Percentiles rank a stretch among this genome's conserved stretches.
Conservation (phyloP, 1,139 yeast genomes). For the Yamadazyma sp. region DNA sequence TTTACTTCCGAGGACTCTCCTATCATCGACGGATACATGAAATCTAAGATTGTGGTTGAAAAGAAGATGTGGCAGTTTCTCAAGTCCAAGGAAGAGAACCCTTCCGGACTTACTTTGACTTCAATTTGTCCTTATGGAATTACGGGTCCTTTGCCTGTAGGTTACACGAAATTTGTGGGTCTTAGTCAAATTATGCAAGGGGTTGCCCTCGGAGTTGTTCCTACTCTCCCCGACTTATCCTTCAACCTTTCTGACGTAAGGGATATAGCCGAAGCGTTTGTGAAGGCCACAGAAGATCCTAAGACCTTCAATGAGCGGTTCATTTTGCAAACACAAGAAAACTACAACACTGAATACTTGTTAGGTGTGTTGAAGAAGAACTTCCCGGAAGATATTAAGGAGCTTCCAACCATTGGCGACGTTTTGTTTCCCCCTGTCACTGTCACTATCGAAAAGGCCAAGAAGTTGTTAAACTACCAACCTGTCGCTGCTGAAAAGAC, state of each 20-base stretch:
- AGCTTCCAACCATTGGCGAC: no score
- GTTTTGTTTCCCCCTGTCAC: no score
- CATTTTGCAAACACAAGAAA: constrained; percentile 5
- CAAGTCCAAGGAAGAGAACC: constrained; percentile 9
- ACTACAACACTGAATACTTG: no score
- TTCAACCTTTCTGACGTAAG: constrained; percentile 18
- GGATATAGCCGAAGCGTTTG: constrained; percentile 19
- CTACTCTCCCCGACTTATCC: not conserved
- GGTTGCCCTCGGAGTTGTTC: not conserved
- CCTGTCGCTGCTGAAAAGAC: no score
- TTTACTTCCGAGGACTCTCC: constrained; percentile 9
- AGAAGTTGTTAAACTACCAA: no score
- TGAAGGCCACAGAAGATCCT: constrained; percentile 12
- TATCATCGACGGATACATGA: constrained; percentile 14
- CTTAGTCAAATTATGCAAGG: not conserved
- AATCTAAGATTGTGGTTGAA: constrained; percentile 16
- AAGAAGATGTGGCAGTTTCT: constrained; percentile 16
- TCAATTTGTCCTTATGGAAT: constrained; percentile 18
- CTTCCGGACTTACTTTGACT: constrained; percentile 11
- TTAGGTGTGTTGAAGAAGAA: no score
- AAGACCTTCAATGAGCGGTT: constrained; percentile 15
- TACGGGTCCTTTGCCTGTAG: constrained; percentile 18
- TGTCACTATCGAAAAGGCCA: no score
- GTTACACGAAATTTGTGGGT: constrained; percentile 8
- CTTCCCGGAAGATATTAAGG: no score